These are phyloP conservation scores for Colletotrichum scovillei DNA, from an alignment of 2,329 filamentous ascomycete species.

Conservation along the genomic window DNA sequence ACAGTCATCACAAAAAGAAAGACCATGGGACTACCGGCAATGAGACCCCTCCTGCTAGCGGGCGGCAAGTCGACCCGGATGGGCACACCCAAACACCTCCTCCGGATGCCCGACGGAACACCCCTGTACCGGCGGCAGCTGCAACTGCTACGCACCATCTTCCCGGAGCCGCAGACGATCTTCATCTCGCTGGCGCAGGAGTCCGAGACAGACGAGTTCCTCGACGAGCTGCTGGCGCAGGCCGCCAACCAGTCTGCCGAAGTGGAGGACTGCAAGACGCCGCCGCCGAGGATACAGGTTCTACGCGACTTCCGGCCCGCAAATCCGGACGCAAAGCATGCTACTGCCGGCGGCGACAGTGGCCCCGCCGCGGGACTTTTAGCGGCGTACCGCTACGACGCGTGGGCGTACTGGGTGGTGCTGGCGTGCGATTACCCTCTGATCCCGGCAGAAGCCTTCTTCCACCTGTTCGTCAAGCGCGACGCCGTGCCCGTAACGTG, in stretches of 20 bases:
- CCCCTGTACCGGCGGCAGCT: slow-evolving; percentile 44
- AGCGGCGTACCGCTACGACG: slow-evolving; percentile 42
- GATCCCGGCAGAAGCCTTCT: slow-evolving; percentile 41
- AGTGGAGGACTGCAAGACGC: neutral
- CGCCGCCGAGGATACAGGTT: neutral
- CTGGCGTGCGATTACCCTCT: slow-evolving; percentile 49
- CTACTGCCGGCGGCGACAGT: neutral
- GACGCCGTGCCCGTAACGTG: slow-evolving; percentile 45
- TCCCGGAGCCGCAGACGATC: slow-evolving; percentile 39
- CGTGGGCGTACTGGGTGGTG: slow-evolving; percentile 45
- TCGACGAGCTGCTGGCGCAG: slow-evolving; percentile 24
- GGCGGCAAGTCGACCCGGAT: slow-evolving; percentile 46
- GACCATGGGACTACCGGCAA: slow-evolving; percentile 25
- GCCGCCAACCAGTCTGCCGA: slow-evolving; percentile 17
- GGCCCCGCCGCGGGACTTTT: slow-evolving; percentile 42
- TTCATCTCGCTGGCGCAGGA: slow-evolving; percentile 41
- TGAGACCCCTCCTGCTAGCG: slow-evolving; percentile 45
- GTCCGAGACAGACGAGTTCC: slow-evolving; percentile 24
- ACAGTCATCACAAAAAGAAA: neutral
- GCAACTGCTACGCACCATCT: slow-evolving; percentile 39
- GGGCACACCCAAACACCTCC: slow-evolving; percentile 45
- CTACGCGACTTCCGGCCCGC: slow-evolving; percentile 9
- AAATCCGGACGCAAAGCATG: neutral
- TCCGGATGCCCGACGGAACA: slow-evolving; percentile 41
- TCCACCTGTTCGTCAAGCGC: slow-evolving; percentile 41